These are phyloP conservation scores for Forsythia suspensa DNA, from an alignment of 257 asterid species.

Conservation along the genomic window DNA sequence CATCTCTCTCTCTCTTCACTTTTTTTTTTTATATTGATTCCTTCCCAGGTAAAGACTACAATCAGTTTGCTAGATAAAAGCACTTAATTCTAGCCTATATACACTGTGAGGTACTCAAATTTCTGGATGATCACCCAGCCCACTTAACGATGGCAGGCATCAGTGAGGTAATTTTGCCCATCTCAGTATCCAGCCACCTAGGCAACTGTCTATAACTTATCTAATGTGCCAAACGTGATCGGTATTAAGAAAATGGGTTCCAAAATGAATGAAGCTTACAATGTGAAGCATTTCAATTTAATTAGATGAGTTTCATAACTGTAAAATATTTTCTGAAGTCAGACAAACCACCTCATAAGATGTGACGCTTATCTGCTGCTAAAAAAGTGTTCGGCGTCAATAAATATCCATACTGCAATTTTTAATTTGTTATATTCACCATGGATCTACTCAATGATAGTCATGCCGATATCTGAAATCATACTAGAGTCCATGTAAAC, in stretches of 20 bases:
- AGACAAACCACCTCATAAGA: not conserved
- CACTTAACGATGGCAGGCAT: not conserved
- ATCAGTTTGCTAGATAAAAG: not conserved
- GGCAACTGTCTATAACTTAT: not conserved
- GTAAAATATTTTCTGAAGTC: not conserved
- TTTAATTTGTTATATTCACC: not conserved
- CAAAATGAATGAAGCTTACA: not conserved
- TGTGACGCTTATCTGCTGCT: not conserved
- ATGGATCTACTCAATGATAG: not conserved
- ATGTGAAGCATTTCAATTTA: not conserved
- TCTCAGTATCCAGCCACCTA: not conserved
- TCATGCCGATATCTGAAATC: not conserved
- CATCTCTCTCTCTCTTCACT: not conserved
- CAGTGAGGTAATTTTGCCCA: not conserved
- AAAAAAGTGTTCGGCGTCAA: not conserved
- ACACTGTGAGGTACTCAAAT: not conserved
- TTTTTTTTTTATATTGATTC: not conserved
- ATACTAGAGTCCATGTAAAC: not conserved
- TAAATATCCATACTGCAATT: not conserved
- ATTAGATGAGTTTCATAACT: not conserved
- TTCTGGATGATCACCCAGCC: not conserved
- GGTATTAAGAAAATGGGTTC: not conserved
- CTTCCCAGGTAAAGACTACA: not conserved
- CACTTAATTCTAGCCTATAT: not conserved
- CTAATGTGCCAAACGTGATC: not conserved